phyloP scores from a whole-genome alignment of 306 rosid species.

The Ceratonia siliqua region DNA sequence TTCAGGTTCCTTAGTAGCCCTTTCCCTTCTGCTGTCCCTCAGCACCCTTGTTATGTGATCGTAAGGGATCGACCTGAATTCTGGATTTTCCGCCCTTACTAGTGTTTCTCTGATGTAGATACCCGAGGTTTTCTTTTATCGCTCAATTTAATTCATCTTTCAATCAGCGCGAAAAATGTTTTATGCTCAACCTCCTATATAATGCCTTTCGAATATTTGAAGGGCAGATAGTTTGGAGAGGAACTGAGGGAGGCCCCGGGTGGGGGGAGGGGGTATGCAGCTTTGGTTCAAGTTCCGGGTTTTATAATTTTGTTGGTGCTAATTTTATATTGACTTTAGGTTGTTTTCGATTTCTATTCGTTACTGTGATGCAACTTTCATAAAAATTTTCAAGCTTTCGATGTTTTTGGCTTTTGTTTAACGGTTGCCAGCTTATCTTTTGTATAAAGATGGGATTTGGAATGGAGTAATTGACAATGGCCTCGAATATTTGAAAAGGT shows the following conservation, averaged over 20 bases:
- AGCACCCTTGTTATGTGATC: neutral
- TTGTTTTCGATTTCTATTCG: constrained; percentile 29
- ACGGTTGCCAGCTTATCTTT: neutral
- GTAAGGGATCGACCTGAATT: neutral
- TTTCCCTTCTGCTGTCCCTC: neutral
- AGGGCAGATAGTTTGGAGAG: constrained; percentile 26
- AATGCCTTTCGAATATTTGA: constrained; percentile 7
- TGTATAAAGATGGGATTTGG: constrained; percentile 28
- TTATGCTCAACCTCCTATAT: neutral
- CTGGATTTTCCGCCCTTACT: neutral
- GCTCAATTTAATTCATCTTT: constrained; percentile 3
- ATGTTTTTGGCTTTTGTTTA: constrained; percentile 3
- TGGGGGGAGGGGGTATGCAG: neutral
- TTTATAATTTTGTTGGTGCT: neutral
- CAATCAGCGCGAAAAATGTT: neutral
- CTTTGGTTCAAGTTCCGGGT: constrained; percentile 28
- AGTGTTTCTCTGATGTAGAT: constrained; percentile 8
- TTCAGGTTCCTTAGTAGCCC: neutral
- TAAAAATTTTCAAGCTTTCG: neutral
- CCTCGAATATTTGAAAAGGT: constrained; percentile 8
- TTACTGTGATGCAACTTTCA: neutral
- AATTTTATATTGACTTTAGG: neutral
- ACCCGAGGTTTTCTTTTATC: neutral
- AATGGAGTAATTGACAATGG: constrained; percentile 22
- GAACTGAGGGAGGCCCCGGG: neutral